phyloP scores from a whole-genome alignment of 2,329 filamentous ascomycete species.

The Epichloe gansuensis region DNA sequence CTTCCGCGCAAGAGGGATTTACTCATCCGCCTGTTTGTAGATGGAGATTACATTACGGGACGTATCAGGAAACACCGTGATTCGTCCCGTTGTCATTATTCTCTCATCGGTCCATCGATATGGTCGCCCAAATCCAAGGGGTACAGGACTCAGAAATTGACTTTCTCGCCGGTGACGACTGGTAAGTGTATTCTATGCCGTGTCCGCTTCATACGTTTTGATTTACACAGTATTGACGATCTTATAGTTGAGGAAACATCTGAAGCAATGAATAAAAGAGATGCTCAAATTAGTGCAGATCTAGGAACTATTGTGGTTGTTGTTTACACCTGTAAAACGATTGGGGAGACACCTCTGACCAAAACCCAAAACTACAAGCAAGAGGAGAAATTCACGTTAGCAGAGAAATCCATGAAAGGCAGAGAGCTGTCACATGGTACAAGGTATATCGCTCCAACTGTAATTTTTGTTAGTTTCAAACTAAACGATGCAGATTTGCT shows the following conservation, averaged over 20 bases:
- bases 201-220: neutral
- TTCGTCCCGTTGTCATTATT: neutral
- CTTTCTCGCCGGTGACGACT: neutral
- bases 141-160: neutral
- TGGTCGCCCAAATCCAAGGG: neutral
- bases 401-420: conserved; percentile 17
- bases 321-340: neutral
- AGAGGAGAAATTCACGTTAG: neutral
- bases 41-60: conserved; percentile 1
- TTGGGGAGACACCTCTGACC: fast-evolving
- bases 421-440: conserved; percentile 14
- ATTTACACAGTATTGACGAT: neutral
- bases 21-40: neutral
- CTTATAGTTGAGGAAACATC: conserved; percentile 6
- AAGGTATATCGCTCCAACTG: conserved; percentile 5
- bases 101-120: neutral
- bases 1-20: neutral
- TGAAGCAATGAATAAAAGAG: neutral
- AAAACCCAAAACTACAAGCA: fast-evolving
- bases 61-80: neutral
- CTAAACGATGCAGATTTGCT: neutral
- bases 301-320: conserved; percentile 11
- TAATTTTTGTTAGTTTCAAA: neutral
- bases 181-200: neutral
- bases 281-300: neutral